Evolutionary conservation across 2,329 filamentous ascomycete genomes (phyloP), one percentile per base, ranked within the genome.

Genomic region (Pseudogymnoascus pannorum): DNA sequence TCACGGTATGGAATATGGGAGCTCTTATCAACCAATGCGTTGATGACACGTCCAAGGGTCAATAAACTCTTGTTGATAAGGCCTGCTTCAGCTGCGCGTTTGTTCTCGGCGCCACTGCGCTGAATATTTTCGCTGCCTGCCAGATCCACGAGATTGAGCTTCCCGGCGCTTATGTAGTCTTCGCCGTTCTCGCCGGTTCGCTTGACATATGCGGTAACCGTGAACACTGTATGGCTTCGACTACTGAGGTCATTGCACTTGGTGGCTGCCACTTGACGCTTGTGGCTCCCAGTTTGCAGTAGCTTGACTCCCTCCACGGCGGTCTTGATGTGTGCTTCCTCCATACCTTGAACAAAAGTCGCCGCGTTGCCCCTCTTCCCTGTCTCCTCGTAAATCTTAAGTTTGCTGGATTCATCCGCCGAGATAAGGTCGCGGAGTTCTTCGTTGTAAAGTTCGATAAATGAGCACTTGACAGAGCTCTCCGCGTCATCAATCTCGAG

Each of bases 171-270:
- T 57, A 97, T 82, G 70, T 89, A 92, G 64, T 97, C 93, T 71
- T 97, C 92, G 3, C 92, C 92, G 64, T 88, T 86, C 57, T 95
- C 90, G 2, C 85, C 85, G 0, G 85, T 85, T 64, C 88, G 87
- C 75, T 96, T 96, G 70, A 92, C 87, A 71, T 92, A 91, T 0
- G 92, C 90, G 0, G 93, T 97, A 63, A 99, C 90, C 6, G 94
- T 97, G 72, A 99, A 99, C 20, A 99, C 89, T 0, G 94, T 99
- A 72, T 99, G 95, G 77, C 92, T 96, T 73, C 94, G 87, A 69
- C 92, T 97, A 75, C 92, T 97, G 61, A 97, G 84, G 69, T 99
- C 94, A 73, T 99, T 99, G 82, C 94, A 99, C 75, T 97, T 97
- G n/a, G 94, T 99, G 3, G 95, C 92, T 5, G 94, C 95, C n/a